Conservation (phyloP, 805 yeast genomes). For the Torulaspora microellipsoides region DNA sequence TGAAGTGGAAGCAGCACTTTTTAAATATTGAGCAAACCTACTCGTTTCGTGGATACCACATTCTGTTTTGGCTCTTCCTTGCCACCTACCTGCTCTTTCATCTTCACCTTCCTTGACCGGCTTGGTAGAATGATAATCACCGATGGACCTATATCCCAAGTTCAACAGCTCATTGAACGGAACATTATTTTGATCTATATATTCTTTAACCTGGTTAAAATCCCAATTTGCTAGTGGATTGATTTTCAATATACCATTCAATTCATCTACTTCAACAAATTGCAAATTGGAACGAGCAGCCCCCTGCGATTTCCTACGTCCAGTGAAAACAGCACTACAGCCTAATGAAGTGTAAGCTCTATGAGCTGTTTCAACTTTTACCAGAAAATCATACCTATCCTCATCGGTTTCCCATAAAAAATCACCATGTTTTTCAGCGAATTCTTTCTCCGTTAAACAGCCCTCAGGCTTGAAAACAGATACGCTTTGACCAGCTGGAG, state of each 20-base stretch:
- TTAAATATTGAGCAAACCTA: conserved; percentile 60
- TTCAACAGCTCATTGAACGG: conserved; percentile 84
- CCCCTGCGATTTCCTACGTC: conserved; percentile 87
- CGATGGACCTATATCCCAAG: conserved; percentile 84
- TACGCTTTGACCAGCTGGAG: conserved; percentile 35
- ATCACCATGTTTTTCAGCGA: conserved; percentile 64
- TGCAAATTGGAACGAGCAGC: conserved; percentile 70
- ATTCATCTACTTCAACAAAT: conserved; percentile 69
- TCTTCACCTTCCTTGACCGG: conserved; percentile 92
- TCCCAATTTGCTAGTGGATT: conserved; percentile 86
- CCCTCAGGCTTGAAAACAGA: conserved; percentile 66
- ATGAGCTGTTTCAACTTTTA: conserved; percentile 88
- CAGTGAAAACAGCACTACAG: conserved; percentile 86
- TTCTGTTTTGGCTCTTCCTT: conserved; percentile 86
- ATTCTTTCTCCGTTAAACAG: conserved; percentile 54
- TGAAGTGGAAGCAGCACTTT: conserved; percentile 9
- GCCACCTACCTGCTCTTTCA: conserved; percentile 97
- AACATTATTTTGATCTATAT: conserved; percentile 65
- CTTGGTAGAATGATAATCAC: conserved; percentile 91
- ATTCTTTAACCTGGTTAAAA: conserved; percentile 63
- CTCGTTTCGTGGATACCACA: conserved; percentile 90
- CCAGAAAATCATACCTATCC: conserved; percentile 73
- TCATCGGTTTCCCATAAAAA: conserved; percentile 82
- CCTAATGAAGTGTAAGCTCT: conserved; percentile 71
- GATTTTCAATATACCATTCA: conserved; percentile 71